Evolutionary conservation across 2,329 filamentous ascomycete genomes (phyloP).

Genomic region (Ilyonectria destructans): DNA sequence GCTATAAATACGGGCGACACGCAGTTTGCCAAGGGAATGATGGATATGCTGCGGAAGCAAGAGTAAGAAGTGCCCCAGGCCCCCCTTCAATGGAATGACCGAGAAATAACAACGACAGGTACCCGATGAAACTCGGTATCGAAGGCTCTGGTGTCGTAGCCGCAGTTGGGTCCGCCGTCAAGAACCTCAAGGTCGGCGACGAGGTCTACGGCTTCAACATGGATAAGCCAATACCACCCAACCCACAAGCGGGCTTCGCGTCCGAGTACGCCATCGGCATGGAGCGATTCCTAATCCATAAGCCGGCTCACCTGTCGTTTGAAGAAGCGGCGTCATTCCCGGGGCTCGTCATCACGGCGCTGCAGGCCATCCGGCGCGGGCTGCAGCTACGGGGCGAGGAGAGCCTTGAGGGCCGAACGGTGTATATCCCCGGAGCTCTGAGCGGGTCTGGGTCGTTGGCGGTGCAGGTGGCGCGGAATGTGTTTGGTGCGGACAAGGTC

Average conservation of each 20-base stretch:
- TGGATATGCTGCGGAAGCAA: constrained; percentile 46
- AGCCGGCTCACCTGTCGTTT: constrained; percentile 52
- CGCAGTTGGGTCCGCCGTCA: constrained; percentile 49
- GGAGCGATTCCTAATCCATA: constrained; percentile 55
- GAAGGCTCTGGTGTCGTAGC: constrained; percentile 56
- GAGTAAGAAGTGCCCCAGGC: constrained; percentile 44
- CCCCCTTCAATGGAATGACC: background rate
- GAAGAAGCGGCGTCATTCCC: constrained; percentile 58
- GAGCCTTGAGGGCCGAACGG: constrained; percentile 65
- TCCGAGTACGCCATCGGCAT: constrained; percentile 60
- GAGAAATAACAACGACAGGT: constrained; percentile 33
- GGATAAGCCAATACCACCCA: constrained; percentile 57
- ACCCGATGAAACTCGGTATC: constrained; percentile 45
- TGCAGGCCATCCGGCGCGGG: constrained; percentile 61
- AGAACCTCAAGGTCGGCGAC: constrained; percentile 52
- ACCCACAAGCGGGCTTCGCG: constrained; percentile 52
- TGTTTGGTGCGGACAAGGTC: constrained; percentile 63
- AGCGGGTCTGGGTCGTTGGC: constrained; percentile 64
- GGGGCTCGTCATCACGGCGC: constrained; percentile 59
- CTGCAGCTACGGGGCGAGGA: constrained; percentile 55
- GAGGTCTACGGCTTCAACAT: constrained; percentile 58
- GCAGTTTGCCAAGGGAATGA: constrained; percentile 47
- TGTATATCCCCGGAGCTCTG: constrained; percentile 67
- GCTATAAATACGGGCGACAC: constrained; percentile 57
- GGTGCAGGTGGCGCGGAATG: constrained; percentile 67